Evolutionary conservation across 139 green algal species (phyloP), one percentile per base, ranked within the genome.

Genomic region (Prasinococcaceae sp.): DNA sequence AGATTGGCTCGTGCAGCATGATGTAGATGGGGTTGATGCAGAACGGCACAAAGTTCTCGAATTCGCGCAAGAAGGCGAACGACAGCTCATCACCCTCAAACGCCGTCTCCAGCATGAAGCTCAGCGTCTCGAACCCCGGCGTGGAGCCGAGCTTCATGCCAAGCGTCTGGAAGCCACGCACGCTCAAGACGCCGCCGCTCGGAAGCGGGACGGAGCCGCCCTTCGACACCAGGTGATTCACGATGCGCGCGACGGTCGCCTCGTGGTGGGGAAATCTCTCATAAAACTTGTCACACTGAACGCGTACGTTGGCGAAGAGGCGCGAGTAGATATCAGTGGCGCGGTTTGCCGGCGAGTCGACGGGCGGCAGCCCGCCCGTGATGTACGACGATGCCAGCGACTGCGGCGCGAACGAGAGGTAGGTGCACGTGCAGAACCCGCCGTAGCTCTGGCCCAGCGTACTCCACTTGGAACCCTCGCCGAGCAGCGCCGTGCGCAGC

Each of bases 1-100:
- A 97, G 65, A 94, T 93, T 12, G 78, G n/a, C 66, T 97, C 89
- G 50, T 97, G 89, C 55, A 97, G 69, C 6, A 95, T 50, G 2
- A 79, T 81, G 52, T 96, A 97, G 37, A 97, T 55, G 1, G 84
- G 83, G 69, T 96, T 96, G 53, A 77, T 85, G 57, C 90, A 83
- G 75, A 83, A 95, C 4, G 60, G 14, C 50, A 85, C 70, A 64
- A 65, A 79, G 1, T 59, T 46, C 12, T 65, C 56, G 30, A 50
- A 48, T n/a, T 9, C 39, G n/a, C 39, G 39, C n/a, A 22, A 20
- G 39, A 47, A 47, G 39, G 10, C 10, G n/a, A 47, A 20, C 12
- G 39, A 47, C 9, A 47, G 10, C 6, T 47, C n/a, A 20, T 17
- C 6, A 3, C 47, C 61, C 40, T 93, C 85, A 38, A 80, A 86